Evolutionary conservation across 2,329 filamentous ascomycete species (phyloP), one percentile per base, ranked within the genome.

Genomic region (Hypoxylon sp.): DNA sequence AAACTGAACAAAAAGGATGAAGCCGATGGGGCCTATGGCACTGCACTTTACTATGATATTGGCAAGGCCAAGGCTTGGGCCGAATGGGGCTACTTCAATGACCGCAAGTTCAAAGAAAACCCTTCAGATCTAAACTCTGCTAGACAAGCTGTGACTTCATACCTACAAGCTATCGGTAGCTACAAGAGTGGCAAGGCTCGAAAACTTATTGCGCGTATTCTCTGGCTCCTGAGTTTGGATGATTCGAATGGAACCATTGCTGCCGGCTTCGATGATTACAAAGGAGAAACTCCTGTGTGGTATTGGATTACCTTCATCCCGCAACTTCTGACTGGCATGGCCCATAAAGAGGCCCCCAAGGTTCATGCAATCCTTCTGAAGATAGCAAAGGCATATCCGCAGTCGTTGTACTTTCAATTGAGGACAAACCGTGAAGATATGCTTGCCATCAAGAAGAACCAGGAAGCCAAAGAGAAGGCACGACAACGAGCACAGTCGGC

Each of bases 291-390:
- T 1, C 94, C 94, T 0, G 93, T 97, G 11, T 99, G 96, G 96
- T 99, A 98, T 82, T 99, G 96, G 96, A 98, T 98, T 73, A 98
- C 95, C 0, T 99, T 97, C 79, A 98, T 99, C 70, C 96, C 96
- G 17, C 96, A 99, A 80, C 86, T 99, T 45, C 88, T 99, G 32
- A 95, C 93, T 46, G 96, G 95, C 57, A 85, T 99, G 55, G 93
- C 93, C 1, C 91, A 98, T 76, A 94, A 95, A 74, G 97, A 99
- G 80, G 95, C 94, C 11, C 89, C 90, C 3, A 91, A 97, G 51
- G 93, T 95, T 48, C 92, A 96, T 77, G 88, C 89, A 55, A 93
- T 99, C 53, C 86, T 99, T 17, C 87, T 93, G 23, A 97, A 96
- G 83, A 93, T 99, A 76, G 96, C 96, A 57, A 98, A 98, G 82